A percentile compares a stretch with the other conserved stretches of the same genome.
Evolutionary conservation across 1,284 basidiomycete genomes (phyloP).

Genomic region (Irpex sp.): DNA sequence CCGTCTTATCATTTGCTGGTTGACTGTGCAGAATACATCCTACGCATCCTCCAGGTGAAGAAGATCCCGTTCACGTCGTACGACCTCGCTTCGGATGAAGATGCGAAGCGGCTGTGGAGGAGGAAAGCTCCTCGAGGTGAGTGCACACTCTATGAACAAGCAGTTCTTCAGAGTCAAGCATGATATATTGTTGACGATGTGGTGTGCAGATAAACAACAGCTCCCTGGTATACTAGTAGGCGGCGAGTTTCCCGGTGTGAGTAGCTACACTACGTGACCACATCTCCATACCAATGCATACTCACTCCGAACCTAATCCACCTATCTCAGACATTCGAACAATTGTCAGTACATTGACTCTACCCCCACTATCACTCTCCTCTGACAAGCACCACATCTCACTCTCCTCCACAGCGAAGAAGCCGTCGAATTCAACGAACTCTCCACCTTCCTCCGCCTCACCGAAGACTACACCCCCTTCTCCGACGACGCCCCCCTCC

Average conservation of each 20-base stretch:
- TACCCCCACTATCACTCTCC: neutral
- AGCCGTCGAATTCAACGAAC: conserved; percentile 70
- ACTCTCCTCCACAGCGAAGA: conserved; percentile 52
- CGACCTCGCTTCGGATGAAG: conserved; percentile 76
- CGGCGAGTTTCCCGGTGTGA: conserved; percentile 52
- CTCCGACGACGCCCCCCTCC: conserved; percentile 46
- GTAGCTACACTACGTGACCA: conserved; percentile 17
- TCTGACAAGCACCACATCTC: neutral
- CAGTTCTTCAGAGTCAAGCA: neutral
- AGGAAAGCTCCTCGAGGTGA: conserved; percentile 64
- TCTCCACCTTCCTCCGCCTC: conserved; percentile 64
- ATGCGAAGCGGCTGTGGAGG: conserved; percentile 73
- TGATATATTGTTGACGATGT: neutral
- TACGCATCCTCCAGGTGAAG: conserved; percentile 75
- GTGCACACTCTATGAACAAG: conserved; percentile 12
- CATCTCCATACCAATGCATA: conserved; percentile 26
- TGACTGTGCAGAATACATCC: conserved; percentile 49
- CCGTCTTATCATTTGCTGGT: too few relatives aligned
- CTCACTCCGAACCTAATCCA: neutral
- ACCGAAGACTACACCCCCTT: conserved; percentile 53
- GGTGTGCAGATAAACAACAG: conserved; percentile 63
- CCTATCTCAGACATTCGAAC: conserved; percentile 40
- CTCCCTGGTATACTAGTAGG: conserved; percentile 76
- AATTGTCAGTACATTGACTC: too few relatives aligned
- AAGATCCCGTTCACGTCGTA: conserved; percentile 76